phyloP scores from a whole-genome alignment of 2,329 filamentous ascomycete species.

The Xylariaceae sp. region DNA sequence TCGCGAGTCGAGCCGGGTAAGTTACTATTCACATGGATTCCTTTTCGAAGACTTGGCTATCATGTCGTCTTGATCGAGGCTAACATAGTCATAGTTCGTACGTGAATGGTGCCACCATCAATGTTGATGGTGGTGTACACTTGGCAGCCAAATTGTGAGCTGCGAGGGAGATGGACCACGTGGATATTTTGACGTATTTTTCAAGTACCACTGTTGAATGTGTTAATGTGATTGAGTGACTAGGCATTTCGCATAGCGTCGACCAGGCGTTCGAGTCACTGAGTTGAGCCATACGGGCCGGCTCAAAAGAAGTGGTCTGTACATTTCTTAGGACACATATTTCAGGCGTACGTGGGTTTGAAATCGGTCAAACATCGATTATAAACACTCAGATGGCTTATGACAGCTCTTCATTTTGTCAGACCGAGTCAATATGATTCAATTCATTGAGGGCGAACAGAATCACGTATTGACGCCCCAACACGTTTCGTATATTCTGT shows the following conservation, averaged over 20 bases:
- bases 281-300: background rate
- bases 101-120: constrained; percentile 60
- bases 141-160: constrained; percentile 42
- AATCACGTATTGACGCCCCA: constrained; percentile 32
- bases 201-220: background rate
- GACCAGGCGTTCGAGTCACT: background rate
- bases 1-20: constrained; percentile 60
- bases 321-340: background rate
- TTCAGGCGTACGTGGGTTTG: background rate
- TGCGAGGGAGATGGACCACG: background rate
- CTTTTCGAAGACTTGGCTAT: background rate
- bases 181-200: background rate
- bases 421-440: background rate
- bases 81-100: constrained; percentile 38
- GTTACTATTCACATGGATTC: constrained; percentile 14
- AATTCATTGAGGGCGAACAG: background rate
- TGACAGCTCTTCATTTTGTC: background rate
- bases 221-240: background rate
- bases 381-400: background rate
- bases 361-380: background rate
- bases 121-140: constrained; percentile 54
- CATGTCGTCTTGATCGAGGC: background rate
- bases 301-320: background rate
- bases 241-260: constrained; percentile 4
- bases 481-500: constrained; percentile 50